These are phyloP conservation scores for Stemphylium beticola DNA, from an alignment of 2,329 filamentous ascomycete species.

Conservation along the genomic window DNA sequence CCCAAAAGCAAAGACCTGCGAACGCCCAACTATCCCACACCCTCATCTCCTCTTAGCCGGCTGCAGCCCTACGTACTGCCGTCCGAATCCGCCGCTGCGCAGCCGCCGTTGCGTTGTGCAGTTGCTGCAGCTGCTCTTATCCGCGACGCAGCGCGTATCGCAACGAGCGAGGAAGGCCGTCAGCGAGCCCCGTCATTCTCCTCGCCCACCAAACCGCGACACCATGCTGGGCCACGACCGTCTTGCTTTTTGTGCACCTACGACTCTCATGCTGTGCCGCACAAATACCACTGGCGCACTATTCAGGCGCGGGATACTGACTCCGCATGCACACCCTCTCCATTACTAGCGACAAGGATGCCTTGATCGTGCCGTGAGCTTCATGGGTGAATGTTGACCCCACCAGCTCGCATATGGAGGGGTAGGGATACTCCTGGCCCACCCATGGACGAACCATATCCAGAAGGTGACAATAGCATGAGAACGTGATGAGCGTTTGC, in stretches of 20 bases:
- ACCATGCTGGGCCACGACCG: constrained; percentile 3
- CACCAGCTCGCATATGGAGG: constrained; percentile 31
- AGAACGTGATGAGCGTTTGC: constrained; percentile 13
- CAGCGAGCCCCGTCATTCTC: constrained; percentile 1
- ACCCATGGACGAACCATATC: constrained; percentile 21
- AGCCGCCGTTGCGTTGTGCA: constrained; percentile 12
- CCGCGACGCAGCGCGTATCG: constrained; percentile 21
- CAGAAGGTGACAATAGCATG: constrained; percentile 41
- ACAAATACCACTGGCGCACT: constrained; percentile 4
- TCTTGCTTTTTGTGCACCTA: constrained; percentile 19
- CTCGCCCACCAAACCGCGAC: constrained; percentile 5
- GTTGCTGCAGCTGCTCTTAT: constrained; percentile 17
- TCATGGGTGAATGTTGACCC: constrained; percentile 26
- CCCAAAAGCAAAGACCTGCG: constrained; percentile 30
- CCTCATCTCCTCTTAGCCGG: constrained; percentile 18
- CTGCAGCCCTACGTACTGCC: constrained; percentile 34
- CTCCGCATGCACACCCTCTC: constrained; percentile 34
- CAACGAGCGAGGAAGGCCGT: constrained; percentile 6
- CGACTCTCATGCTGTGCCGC: constrained; percentile 12
- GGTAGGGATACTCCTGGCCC: constrained; percentile 20
- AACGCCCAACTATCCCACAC: constrained; percentile 20
- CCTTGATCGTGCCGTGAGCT: constrained; percentile 28
- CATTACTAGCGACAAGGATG: constrained; percentile 23
- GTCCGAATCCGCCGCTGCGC: constrained; percentile 18
- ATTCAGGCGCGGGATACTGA: constrained; percentile 29